Evolutionary conservation across 2,329 filamentous ascomycete species (phyloP), one percentile per base, ranked within the genome.

Genomic region (Talaromyces sp.): DNA sequence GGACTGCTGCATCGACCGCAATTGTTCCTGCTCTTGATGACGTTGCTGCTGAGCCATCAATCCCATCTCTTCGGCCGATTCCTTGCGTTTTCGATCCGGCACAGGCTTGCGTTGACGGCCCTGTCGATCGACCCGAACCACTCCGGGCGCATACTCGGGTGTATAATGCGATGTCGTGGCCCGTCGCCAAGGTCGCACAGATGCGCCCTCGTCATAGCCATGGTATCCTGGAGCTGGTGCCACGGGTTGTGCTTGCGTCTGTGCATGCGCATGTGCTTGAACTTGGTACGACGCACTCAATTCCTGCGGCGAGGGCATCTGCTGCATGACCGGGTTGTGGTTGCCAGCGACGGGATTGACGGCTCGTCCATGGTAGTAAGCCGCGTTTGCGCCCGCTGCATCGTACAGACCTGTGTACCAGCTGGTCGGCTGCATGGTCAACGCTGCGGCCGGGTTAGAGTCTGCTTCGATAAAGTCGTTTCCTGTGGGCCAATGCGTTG

Each of bases 141-240:
- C 62, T 16, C 62, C 64, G 23, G 60, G 59, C 37, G 63, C 57
- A 23, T 62, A 56, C 40, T 67, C 65, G 21, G 66, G 64, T 57
- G 54, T 57, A 62, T 73, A 72, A 14, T 72, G 67, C n/a, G 70
- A 64, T 25, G 70, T 69, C 63, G 71, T 67, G 25, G 67, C 66
- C 4, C 70, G 71, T 54, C 70, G 70, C 71, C 72, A 76, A 18
- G 67, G 63, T 63, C 71, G 58, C 18, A 64, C 50, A 31, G 57
- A n/a, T 9, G 48, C 40, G 21, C 39, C 46, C 35, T 63, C 40
- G 21, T 63, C 62, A 40, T 40, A 60, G 4, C 37, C 33, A 35
- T 60, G 62, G 33, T 60, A 60, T 9, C 56, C 25, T 3, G 50
- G 28, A 21, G 37, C 48, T 33, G 33, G 23, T 21, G 37, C 18